phyloP scores from a whole-genome alignment of 75 land plant species.

The Ceratopteris richardii region DNA sequence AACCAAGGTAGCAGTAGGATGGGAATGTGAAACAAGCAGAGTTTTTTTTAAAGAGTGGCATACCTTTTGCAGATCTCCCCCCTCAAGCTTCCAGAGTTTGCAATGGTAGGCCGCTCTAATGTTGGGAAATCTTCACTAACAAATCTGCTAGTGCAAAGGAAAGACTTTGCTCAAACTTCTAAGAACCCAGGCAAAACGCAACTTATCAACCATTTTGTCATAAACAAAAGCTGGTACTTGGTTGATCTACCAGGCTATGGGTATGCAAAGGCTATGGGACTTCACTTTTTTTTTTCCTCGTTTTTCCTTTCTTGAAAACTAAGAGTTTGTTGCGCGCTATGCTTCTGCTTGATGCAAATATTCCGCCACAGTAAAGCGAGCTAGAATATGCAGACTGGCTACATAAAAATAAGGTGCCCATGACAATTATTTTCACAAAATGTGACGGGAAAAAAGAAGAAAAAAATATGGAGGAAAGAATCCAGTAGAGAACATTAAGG shows the following conservation, averaged over 20 bases:
- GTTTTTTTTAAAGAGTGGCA: no score
- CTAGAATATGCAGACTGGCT: conserved; percentile 95
- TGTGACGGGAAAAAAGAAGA: conserved; percentile 92
- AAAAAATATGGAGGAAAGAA: conserved; percentile 81
- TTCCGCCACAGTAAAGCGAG: conserved; percentile 77
- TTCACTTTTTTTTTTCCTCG: no score
- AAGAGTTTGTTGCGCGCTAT: conserved; percentile 68
- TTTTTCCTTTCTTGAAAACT: conserved; percentile 65
- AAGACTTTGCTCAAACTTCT: no score
- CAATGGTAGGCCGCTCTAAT: no score
- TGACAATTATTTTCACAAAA: conserved; percentile 83
- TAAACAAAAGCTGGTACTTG: conserved; percentile 72
- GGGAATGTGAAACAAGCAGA: no score
- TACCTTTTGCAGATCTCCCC: no score
- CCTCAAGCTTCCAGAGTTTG: no score
- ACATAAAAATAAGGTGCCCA: conserved; percentile 84
- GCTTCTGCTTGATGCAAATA: conserved; percentile 84
- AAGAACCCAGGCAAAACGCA: conserved; percentile 92
- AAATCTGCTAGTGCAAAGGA: no score
- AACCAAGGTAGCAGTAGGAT: no score
- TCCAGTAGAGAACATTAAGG: conserved; percentile 76
- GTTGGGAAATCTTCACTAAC: no score
- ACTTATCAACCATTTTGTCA: conserved; percentile 72
- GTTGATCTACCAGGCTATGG: conserved; percentile 90
- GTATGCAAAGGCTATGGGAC: conserved; percentile 34